Conservation (phyloP, 129 eudicot species). For the Flaveria sonorensis region DNA sequence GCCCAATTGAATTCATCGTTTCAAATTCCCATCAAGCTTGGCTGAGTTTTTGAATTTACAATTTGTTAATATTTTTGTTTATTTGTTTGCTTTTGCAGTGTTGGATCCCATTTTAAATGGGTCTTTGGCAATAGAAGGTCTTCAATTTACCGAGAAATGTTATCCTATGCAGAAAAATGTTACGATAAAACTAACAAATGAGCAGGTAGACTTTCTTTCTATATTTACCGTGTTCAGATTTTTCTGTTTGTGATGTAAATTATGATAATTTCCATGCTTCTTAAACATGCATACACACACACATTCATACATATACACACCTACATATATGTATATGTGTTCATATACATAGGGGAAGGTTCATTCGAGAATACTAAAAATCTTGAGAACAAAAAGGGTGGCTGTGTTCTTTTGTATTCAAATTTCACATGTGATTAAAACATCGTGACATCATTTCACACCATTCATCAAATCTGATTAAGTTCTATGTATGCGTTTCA, state of each 20-base stretch:
- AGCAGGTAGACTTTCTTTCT: conserved; percentile 59
- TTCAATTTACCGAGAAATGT: conserved; percentile 70
- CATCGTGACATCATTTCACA: too few relatives aligned
- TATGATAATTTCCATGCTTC: conserved; percentile 8
- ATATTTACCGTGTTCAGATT: neutral
- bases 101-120: conserved; percentile 57
- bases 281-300: neutral
- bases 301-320: neutral
- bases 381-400: neutral
- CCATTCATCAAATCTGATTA: neutral
- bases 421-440: neutral
- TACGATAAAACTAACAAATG: conserved; percentile 63
- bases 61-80: neutral
- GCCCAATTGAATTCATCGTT: neutral
- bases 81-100: conserved; percentile 47
- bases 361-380: neutral
- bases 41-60: neutral
- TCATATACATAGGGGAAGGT: neutral
- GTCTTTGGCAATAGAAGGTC: conserved; percentile 56
- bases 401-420: too few relatives aligned
- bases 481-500: neutral
- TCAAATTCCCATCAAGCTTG: conserved; percentile 17
- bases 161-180: conserved; percentile 82
- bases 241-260: conserved; percentile 7
- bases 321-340: neutral